Conservation (phyloP, 106 monocot genomes). For the Triglochin maritima region DNA sequence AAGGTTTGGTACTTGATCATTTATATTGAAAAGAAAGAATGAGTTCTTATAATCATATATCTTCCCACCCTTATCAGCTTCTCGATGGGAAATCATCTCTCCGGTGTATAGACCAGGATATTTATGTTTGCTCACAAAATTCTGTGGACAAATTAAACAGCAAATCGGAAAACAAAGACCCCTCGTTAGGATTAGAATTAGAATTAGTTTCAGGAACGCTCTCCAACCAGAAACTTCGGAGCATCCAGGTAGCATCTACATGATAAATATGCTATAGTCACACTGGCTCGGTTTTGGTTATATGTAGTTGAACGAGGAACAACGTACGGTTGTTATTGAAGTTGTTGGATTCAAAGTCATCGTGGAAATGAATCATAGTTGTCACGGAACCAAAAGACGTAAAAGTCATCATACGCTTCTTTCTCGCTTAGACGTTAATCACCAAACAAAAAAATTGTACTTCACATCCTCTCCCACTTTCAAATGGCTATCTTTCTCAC, state of each 20-base stretch:
- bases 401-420: too few relatives aligned
- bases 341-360: too few relatives aligned
- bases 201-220: slow-evolving; percentile 81
- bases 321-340: too few relatives aligned
- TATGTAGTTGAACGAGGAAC: too few relatives aligned
- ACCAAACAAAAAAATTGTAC: too few relatives aligned
- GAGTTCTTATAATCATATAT: slow-evolving; percentile 98
- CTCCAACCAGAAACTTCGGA: slow-evolving; percentile 99
- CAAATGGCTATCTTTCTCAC: too few relatives aligned
- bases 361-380: too few relatives aligned
- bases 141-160: slow-evolving; percentile 31
- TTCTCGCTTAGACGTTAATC: too few relatives aligned
- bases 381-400: too few relatives aligned
- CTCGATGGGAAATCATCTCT: slow-evolving; percentile 83
- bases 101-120: slow-evolving; percentile 96
- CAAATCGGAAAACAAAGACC: not conserved
- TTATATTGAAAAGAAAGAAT: slow-evolving; percentile 96
- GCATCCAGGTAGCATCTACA: slow-evolving; percentile 77
- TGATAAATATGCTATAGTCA: too few relatives aligned
- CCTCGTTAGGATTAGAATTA: not conserved
- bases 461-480: too few relatives aligned
- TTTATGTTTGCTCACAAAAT: slow-evolving; percentile 88
- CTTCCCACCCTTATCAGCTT: slow-evolving; percentile 98
- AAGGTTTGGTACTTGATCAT: slow-evolving; percentile 51
- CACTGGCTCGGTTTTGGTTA: too few relatives aligned